A percentile compares a stretch with the other conserved stretches of the same genome.
Evolutionary conservation across 202 grass and related monocot species (phyloP).

Genomic region (Hordeum pubiflorum): DNA sequence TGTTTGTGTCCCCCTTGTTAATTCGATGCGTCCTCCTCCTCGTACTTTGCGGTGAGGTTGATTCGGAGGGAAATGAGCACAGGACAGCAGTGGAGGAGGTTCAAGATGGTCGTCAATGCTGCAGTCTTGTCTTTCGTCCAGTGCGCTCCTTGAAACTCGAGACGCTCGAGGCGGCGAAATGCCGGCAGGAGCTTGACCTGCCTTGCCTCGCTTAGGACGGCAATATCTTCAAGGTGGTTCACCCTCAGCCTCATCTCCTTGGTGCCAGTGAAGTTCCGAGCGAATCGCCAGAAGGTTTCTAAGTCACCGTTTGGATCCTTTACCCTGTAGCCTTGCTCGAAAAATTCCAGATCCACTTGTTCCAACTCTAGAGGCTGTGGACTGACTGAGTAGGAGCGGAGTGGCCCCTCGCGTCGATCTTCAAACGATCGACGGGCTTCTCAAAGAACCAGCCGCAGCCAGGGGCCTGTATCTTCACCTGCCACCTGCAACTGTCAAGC

Average conservation of each 20-base stretch:
- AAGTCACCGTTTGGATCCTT: not conserved
- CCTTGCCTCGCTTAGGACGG: not conserved
- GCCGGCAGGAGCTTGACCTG: not conserved
- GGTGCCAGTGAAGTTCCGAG: no score
- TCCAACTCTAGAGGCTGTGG: not conserved
- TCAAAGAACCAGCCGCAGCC: no score
- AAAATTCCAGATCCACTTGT: not conserved
- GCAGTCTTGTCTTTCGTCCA: not conserved
- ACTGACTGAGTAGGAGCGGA: not conserved
- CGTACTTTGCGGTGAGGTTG: not conserved
- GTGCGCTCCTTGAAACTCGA: not conserved
- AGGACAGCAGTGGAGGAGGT: slow-evolving; percentile 3
- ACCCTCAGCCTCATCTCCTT: not conserved
- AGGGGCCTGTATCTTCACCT: no score
- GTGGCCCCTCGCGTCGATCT: not conserved
- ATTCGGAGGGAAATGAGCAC: not conserved
- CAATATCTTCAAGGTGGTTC: not conserved
- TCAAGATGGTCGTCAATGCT: not conserved
- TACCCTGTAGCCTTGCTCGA: not conserved
- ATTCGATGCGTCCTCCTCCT: not conserved
- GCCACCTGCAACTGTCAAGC: not conserved
- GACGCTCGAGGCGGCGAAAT: fast-evolving
- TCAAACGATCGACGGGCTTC: not conserved
- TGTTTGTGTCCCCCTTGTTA: fast-evolving
- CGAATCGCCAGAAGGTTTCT: not conserved